A percentile compares a stretch with the other conserved stretches of the same genome.
Evolutionary conservation across 2,329 filamentous ascomycete genomes (phyloP).

Genomic region (Tetracladium maxilliforme): DNA sequence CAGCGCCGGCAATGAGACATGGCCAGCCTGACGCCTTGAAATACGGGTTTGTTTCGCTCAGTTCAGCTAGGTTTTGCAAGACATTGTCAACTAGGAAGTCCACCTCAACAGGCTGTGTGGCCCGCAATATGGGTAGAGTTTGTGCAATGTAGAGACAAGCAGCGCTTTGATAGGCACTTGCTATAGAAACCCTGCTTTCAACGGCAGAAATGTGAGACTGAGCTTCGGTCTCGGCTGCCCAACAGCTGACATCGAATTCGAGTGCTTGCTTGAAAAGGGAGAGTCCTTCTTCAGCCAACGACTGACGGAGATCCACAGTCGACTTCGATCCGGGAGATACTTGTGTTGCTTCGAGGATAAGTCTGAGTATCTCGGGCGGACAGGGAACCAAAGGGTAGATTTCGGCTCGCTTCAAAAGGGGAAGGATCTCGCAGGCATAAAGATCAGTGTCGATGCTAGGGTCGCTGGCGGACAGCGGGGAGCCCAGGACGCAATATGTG

Average conservation of each 20-base stretch:
- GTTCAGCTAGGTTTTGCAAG: slow-evolving; percentile 30
- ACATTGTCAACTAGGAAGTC: slow-evolving; percentile 32
- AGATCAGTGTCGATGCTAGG: slow-evolving; percentile 23
- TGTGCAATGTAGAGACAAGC: slow-evolving; percentile 8
- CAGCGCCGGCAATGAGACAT: slow-evolving; percentile 40
- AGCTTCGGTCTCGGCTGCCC: slow-evolving; percentile 21
- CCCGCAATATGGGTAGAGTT: slow-evolving; percentile 21
- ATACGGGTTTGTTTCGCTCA: slow-evolving; percentile 30
- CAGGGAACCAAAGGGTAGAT: slow-evolving; percentile 31
- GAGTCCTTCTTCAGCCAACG: slow-evolving; percentile 15
- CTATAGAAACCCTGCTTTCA: slow-evolving; percentile 22
- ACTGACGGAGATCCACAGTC: slow-evolving; percentile 10
- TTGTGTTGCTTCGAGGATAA: slow-evolving; percentile 25
- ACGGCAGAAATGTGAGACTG: slow-evolving; percentile 19
- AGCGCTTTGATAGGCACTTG: slow-evolving; percentile 14
- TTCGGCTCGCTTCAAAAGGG: slow-evolving; percentile 18
- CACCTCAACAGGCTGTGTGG: slow-evolving; percentile 22
- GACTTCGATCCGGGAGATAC: slow-evolving; percentile 19
- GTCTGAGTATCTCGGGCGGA: slow-evolving; percentile 25
- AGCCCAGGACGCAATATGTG: slow-evolving; percentile 25
- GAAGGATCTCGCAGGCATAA: slow-evolving; percentile 20
- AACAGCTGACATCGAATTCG: slow-evolving; percentile 22
- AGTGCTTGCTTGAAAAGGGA: slow-evolving; percentile 21
- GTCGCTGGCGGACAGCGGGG: slow-evolving; percentile 19
- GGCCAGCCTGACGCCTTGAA: slow-evolving; percentile 49